Evolutionary conservation across 2,329 filamentous ascomycete species (phyloP), one percentile per base, ranked within the genome.

Genomic region (Cladosporium sp.): DNA sequence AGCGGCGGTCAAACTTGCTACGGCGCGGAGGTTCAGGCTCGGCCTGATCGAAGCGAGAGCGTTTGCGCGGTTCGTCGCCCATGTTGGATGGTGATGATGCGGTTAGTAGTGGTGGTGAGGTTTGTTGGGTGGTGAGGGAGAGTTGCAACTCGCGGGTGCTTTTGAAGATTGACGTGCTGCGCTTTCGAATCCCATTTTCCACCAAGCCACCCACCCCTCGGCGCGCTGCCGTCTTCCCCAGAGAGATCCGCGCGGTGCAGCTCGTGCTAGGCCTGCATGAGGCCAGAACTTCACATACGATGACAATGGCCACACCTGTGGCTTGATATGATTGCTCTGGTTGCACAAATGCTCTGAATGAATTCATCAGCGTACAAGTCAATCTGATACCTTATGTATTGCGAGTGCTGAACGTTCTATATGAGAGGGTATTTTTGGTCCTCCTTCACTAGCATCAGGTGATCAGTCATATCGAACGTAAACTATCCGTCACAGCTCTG

Each of bases 31-130:
- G 88, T 75, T 95, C 92, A 6, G 91, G 88, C 77, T 94, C 92
- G 56, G 89, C 95, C 79, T 96, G 92, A 77, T 98, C 94, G 80
- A 98, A 97, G 78, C 94, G 92, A 75, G 93, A 97, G 68, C 93
- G 90, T 83, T 96, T 96, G 67, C 89, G 86, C 72, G 93, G 91
- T 69, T 89, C 85, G 73, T 95, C 92, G 71, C 91, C 88, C 92
- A 96, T 93, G 68, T 53, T 69, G 64, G 57, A 28, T 57, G 58
- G 18, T 40, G 61, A 61, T 40, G 31, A 12, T 2, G 53, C 21
- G 23, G 49, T 52, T 35, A 31, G 64, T 60, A 16, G 26, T 11
- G 50, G 10, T 40, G 56, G 16, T 14, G 10, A 33, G n/a, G 52
- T 21, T 21, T 16, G 50, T 16, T 35, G n/a, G 52, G 31, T 64